A percentile compares a stretch with the other conserved stretches of the same genome.
Evolutionary conservation across 768 basidiomycete species (phyloP).

Genomic region (Plicaturopsis crispa): DNA sequence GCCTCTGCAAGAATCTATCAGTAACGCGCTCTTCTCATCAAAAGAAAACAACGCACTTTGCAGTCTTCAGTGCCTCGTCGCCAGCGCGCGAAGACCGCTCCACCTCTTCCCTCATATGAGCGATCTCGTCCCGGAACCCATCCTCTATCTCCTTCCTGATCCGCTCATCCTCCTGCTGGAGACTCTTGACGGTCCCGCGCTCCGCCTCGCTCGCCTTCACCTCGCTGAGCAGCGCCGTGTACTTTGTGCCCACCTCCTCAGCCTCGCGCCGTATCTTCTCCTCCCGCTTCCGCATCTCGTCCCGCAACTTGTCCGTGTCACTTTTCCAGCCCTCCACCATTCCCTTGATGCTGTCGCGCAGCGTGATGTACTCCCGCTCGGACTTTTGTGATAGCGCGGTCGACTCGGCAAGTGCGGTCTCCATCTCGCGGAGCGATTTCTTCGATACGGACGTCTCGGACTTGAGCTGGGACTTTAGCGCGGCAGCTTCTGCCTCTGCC

Average conservation of each 20-base stretch:
- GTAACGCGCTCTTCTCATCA: not conserved
- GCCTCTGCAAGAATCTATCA: conserved; percentile 7
- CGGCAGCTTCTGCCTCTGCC: conserved; percentile 69
- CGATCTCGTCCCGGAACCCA: conserved; percentile 51
- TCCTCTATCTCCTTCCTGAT: conserved; percentile 52
- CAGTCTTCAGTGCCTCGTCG: conserved; percentile 51
- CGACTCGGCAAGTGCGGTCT: conserved; percentile 62
- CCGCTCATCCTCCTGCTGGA: conserved; percentile 42
- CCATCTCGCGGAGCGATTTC: conserved; percentile 76
- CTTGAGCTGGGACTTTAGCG: conserved; percentile 68
- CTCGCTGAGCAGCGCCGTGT: conserved; percentile 55
- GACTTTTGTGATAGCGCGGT: conserved; percentile 72
- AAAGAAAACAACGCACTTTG: conserved; percentile 38
- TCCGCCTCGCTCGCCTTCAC: conserved; percentile 43
- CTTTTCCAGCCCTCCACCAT: conserved; percentile 68
- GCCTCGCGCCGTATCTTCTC: conserved; percentile 61
- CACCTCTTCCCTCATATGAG: conserved; percentile 42
- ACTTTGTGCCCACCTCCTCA: conserved; percentile 64
- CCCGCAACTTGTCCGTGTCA: conserved; percentile 62
- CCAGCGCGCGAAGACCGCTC: conserved; percentile 47
- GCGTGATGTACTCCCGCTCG: conserved; percentile 74
- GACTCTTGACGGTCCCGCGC: conserved; percentile 37
- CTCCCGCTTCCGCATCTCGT: conserved; percentile 72
- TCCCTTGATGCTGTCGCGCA: conserved; percentile 69
- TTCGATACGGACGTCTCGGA: conserved; percentile 65